phyloP scores from a whole-genome alignment of 2,329 filamentous ascomycete genomes.

The Torrubiellomyces zombiae region DNA sequence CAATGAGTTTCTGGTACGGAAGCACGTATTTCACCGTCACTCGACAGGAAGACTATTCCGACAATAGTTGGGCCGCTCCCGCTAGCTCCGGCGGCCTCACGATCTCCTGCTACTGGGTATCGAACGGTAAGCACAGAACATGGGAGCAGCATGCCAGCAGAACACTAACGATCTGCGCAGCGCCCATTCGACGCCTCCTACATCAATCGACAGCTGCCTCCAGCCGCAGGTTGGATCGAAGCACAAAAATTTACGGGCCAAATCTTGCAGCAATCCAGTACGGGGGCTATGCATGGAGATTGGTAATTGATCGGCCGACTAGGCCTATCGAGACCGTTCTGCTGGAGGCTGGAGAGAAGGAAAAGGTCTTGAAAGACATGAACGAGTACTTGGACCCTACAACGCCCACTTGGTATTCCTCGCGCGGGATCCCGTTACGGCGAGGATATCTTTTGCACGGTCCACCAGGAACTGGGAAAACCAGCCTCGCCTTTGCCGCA shows the following conservation, averaged over 20 bases:
- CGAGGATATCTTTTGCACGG: conserved; percentile 22
- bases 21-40: conserved; percentile 32
- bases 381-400: too few species aligned
- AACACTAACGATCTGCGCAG: background rate
- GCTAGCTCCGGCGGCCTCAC: conserved; percentile 35
- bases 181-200: too few species aligned
- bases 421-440: conserved; percentile 11
- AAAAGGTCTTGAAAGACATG: too few species aligned
- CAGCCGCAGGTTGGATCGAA: too few species aligned
- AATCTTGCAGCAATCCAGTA: too few species aligned
- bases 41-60: conserved; percentile 22
- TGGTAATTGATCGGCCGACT: too few species aligned
- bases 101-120: conserved; percentile 37
- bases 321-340: too few species aligned
- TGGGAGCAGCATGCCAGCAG: background rate
- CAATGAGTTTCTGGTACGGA: conserved; percentile 36
- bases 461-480: conserved; percentile 22
- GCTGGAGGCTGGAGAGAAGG: too few species aligned
- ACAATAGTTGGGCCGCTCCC: conserved; percentile 19
- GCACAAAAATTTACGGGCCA: too few species aligned
- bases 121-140: conserved; percentile 10
- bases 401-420: too few species aligned
- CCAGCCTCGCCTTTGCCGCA: conserved; percentile 18
- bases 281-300: too few species aligned
- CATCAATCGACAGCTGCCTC: too few species aligned